Percentiles rank a stretch among this genome's conserved stretches.
Evolutionary conservation across 2,329 filamentous ascomycete species (phyloP).

Genomic region (Sclerotiophoma versabilis): DNA sequence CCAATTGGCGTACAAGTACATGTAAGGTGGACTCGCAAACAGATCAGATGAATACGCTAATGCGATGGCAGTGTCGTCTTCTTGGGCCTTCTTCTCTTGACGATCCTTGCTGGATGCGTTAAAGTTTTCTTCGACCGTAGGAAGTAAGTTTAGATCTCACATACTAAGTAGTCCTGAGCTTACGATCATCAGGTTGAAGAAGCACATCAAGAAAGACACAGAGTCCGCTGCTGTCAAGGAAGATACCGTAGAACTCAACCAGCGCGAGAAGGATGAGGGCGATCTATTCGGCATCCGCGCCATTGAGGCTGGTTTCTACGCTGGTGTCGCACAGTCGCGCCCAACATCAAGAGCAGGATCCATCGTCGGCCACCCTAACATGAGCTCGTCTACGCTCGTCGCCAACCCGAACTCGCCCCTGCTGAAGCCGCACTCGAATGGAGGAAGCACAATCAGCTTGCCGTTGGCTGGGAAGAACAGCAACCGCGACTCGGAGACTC

Average conservation of each 20-base stretch:
- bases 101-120: slow-evolving; percentile 42
- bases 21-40: slow-evolving; percentile 28
- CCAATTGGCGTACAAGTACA: slow-evolving; percentile 48
- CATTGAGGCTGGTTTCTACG: slow-evolving; percentile 52
- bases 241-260: slow-evolving; percentile 45
- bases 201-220: slow-evolving; percentile 31
- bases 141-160: slow-evolving; percentile 36
- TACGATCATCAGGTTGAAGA: slow-evolving; percentile 37
- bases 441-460: slow-evolving; percentile 45
- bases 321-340: slow-evolving; percentile 50
- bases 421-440: slow-evolving; percentile 39
- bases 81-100: slow-evolving; percentile 37
- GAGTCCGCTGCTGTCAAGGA: slow-evolving; percentile 41
- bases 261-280: slow-evolving; percentile 48
- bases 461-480: slow-evolving; percentile 30
- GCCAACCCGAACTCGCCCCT: slow-evolving; percentile 43
- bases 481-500: slow-evolving; percentile 30
- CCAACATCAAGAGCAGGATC: slow-evolving; percentile 48
- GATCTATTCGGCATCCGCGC: slow-evolving; percentile 52
- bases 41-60: slow-evolving; percentile 12
- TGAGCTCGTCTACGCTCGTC: slow-evolving; percentile 47
- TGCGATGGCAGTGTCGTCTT: slow-evolving; percentile 44
- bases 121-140: slow-evolving; percentile 47
- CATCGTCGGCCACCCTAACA: slow-evolving; percentile 31
- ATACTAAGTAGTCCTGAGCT: slow-evolving; percentile 7